Evolutionary conservation across 73 alveolate species (phyloP).

Genomic region (Halteria grandinella): DNA sequence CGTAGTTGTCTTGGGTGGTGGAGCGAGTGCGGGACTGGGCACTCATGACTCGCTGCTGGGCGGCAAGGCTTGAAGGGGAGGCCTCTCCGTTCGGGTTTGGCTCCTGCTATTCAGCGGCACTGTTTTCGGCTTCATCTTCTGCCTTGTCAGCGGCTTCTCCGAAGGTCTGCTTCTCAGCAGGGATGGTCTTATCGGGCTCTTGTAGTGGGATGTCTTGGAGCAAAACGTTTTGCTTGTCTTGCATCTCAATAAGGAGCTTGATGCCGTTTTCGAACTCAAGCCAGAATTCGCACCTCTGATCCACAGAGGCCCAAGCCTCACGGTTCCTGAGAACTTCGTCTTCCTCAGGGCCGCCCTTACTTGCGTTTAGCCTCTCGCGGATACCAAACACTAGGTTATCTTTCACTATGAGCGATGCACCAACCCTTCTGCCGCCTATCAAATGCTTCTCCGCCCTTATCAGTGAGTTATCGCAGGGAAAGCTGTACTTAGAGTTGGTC

Average conservation of each 20-base stretch:
- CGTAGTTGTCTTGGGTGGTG: constrained; percentile 33
- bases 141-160: too few relatives aligned
- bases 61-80: too few relatives aligned
- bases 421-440: constrained; percentile 76
- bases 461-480: constrained; percentile 93
- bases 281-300: constrained; percentile 79
- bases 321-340: constrained; percentile 44
- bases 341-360: constrained; percentile 17
- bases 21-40: too few relatives aligned
- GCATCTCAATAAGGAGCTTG: constrained; percentile 73
- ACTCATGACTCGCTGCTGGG: too few relatives aligned
- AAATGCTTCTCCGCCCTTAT: constrained; percentile 74
- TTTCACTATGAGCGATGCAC: constrained; percentile 71
- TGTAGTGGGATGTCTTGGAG: constrained; percentile 59
- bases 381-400: constrained; percentile 84
- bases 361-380: constrained; percentile 55
- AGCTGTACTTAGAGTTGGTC: constrained; percentile 85
- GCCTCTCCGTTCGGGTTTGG: too few relatives aligned
- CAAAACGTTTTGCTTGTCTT: constrained; percentile 59
- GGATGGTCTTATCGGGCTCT: too few relatives aligned
- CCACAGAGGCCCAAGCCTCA: background rate
- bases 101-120: too few relatives aligned
- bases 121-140: too few relatives aligned
- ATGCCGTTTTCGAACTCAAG: constrained; percentile 78
- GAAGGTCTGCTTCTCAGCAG: too few relatives aligned